phyloP scores from a whole-genome alignment of 352 stramenopile species.

The Phytophthora pinifolia region DNA sequence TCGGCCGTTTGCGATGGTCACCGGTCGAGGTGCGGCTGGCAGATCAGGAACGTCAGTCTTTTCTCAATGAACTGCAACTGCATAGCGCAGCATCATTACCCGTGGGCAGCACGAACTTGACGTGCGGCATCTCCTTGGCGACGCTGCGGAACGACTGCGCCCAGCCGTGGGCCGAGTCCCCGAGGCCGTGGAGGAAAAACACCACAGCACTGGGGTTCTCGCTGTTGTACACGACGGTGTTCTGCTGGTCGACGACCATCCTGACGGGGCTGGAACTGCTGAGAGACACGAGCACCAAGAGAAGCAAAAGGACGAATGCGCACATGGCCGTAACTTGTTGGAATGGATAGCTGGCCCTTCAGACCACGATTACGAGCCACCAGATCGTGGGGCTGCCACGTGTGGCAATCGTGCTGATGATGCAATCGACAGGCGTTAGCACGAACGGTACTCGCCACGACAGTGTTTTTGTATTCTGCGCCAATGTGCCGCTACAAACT shows the following conservation, averaged over 20 bases:
- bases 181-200: conserved; percentile 89
- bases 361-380: neutral
- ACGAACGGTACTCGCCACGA: neutral
- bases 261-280: conserved; percentile 6
- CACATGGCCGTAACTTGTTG: conserved; percentile 6
- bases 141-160: conserved; percentile 51
- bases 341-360: neutral
- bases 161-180: conserved; percentile 90
- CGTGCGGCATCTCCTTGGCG: conserved; percentile 52
- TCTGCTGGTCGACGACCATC: conserved; percentile 38
- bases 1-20: conserved; percentile 93
- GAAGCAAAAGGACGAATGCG: conserved; percentile 25
- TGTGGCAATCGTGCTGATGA: conserved; percentile 10
- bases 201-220: conserved; percentile 28
- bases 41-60: neutral
- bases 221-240: conserved; percentile 29
- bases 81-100: conserved; percentile 31
- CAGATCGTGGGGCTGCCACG: neutral
- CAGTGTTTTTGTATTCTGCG: neutral
- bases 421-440: conserved; percentile 14
- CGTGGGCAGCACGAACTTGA: conserved; percentile 78
- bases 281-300: conserved; percentile 4
- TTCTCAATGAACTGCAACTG: too few species aligned
- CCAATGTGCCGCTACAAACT: neutral
- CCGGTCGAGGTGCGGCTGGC: conserved; percentile 76